Evolutionary conservation across 768 basidiomycete species (phyloP), one percentile per base, ranked within the genome.

Genomic region (Amyloporia xantha): DNA sequence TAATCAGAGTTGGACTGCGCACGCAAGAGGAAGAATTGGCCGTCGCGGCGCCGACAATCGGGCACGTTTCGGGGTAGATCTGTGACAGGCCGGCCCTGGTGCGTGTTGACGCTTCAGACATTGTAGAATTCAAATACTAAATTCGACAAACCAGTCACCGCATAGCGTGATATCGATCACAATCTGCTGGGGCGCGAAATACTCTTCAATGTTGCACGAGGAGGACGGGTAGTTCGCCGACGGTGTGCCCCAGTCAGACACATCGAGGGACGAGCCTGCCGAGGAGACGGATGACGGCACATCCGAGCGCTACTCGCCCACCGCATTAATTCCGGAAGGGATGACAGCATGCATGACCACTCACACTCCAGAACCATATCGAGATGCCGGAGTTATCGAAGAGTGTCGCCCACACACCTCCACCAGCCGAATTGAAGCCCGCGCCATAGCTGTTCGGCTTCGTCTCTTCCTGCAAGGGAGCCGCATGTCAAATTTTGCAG

Each of bases 361-460:
- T 36, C 41, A 74, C 73, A 43, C 57, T 68, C 74, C 74, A 76
- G 58, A 72, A 76, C 74, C 74, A 75, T 44, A 76, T 74, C 70
- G 58, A 73, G 43, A 77, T 69, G 15, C 76, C 82, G 1, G 73
- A 62, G 5, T 68, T 66, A 41, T 84, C 84, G 49, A 85, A 79
- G 57, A 85, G 84, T 2, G 81, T 71, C 1, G 84, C 84, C 63
- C 71, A 91, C 1, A 82, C 78, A 4, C 81, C 81, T 9, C 81
- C 81, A 19, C 79, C 78, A 1, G 67, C 71, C 2, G 58, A 42
- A 2, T 68, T 68, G 50, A 78, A 78, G 9, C 60, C 66, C 7
- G 57, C 54, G 6, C 72, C 71, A 42, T 62, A 74, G 42, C 69
- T 71, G 49, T 68, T 67, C 13, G 62, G 50, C 48, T 64, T 63